phyloP scores from a whole-genome alignment of 495 filamentous ascomycete species.

The Friedmanniomyces endolithicus region DNA sequence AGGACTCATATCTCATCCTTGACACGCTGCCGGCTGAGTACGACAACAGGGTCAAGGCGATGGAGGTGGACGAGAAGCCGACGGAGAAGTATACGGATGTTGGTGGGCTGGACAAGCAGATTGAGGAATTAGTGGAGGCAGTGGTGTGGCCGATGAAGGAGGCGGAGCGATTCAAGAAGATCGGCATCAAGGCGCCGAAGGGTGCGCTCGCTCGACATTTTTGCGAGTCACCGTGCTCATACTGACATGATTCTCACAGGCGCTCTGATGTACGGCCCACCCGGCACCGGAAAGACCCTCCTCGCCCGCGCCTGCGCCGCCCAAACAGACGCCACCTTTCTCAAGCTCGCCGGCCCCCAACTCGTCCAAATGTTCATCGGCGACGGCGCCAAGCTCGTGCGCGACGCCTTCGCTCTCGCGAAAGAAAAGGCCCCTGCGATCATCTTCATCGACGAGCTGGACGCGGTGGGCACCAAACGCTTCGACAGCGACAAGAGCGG shows the following conservation, averaged over 20 bases:
- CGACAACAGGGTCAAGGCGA: constrained; percentile 96
- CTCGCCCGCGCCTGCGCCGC: constrained; percentile 94
- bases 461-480: constrained; percentile 94
- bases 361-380: constrained; percentile 99
- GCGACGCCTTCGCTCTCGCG: constrained; percentile 91
- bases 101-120: constrained; percentile 95
- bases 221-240: too few species aligned
- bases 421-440: constrained; percentile 98
- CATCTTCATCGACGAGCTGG: constrained; percentile 98
- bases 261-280: constrained; percentile 96
- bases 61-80: constrained; percentile 99
- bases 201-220: constrained; percentile 42
- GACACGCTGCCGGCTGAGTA: constrained; percentile 99
- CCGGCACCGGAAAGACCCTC: constrained; percentile 91
- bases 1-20: constrained; percentile 97
- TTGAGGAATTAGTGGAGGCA: constrained; percentile 97
- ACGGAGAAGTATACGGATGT: constrained; percentile 99
- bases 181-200: constrained; percentile 99
- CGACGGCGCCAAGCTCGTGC: constrained; percentile 93
- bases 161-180: constrained; percentile 96
- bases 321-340: constrained; percentile 96
- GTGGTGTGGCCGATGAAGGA: constrained; percentile 99
- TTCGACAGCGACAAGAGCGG: constrained; percentile 98
- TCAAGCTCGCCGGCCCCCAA: constrained; percentile 95
- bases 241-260: constrained; percentile 36